Evolutionary conservation across 305 asterid species (phyloP), one percentile per base, ranked within the genome.

Genomic region (Fraxinus baroniana): DNA sequence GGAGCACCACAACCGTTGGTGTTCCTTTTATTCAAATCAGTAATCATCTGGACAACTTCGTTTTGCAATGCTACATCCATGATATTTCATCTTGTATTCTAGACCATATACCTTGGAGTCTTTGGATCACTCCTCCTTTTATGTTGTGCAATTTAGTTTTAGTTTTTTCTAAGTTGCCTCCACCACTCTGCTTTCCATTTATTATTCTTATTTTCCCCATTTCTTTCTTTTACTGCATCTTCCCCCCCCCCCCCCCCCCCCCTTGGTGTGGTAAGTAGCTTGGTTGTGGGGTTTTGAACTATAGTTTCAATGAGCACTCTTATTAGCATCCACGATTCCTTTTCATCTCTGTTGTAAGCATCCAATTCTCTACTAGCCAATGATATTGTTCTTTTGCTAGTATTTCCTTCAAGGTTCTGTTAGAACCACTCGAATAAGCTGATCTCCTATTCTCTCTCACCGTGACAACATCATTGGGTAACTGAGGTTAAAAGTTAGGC

Each of bases 91-190:
- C 70, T 60, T 7, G 13, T 60, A 60, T 30, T 15, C n/a, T 71
- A 46, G 77, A 15, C 52, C 57, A 79, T 37, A 77, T 60, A 18
- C 81, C 41, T 77, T 49, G 7, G 74, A 78, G 55, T 39, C 66
- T 73, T 41, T 35, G 35, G 33, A 44, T 49, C 71, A 36, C 39
- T 85, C 80, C 55, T n/a, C 80, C 41, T 80, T 81, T 60, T 10
- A 32, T 46, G 24, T 37, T 71, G 80, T 41, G 39, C n/a, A 39
- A n/a, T 12, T 33, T 55, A 32, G 32, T 73, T 66, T 70, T 20
- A 20, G 30, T 20, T 60, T 60, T 55, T 60, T 20, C 70, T 20
- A 57, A 57, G 68, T 60, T 60, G 30, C 70, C 30, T 60, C 70
- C 70, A 60, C 70, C 28, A 2, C 30, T 0, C 70, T 60, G 70